phyloP scores from a whole-genome alignment of 176 grass and related monocot species.

The Saccharum officinarum region DNA sequence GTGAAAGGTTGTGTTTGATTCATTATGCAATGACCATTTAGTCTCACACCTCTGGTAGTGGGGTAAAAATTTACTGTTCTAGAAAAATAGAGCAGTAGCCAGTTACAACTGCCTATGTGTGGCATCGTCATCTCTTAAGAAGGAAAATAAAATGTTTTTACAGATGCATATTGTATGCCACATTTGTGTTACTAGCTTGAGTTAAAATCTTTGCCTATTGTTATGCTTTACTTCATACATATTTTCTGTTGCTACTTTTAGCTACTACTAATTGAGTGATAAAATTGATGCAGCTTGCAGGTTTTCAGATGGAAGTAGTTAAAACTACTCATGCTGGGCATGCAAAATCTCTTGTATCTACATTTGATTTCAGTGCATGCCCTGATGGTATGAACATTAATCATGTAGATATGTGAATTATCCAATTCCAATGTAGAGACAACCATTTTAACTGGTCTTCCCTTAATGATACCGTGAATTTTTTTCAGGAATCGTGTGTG shows the following conservation, averaged over 20 bases:
- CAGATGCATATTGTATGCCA: background rate
- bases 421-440: constrained; percentile 10
- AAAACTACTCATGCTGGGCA: constrained; percentile 94
- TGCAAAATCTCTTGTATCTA: constrained; percentile 76
- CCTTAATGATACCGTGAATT: constrained; percentile 12
- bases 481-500: constrained; percentile 83
- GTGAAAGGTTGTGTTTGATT: background rate
- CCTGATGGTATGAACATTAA: constrained; percentile 71
- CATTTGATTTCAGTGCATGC: constrained; percentile 80
- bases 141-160: constrained; percentile 4
- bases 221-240: background rate
- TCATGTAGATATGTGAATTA: constrained; percentile 28
- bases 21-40: constrained; percentile 4
- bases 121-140: background rate
- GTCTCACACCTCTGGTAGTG: background rate
- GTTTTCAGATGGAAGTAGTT: constrained; percentile 96
- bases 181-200: constrained; percentile 3
- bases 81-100: background rate
- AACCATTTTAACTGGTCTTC: constrained; percentile 17
- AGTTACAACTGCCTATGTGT: background rate
- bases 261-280: constrained; percentile 10
- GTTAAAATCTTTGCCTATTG: background rate
- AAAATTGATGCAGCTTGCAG: constrained; percentile 76
- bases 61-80: background rate
- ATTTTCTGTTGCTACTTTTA: background rate